Evolutionary conservation across 352 stramenopile species (phyloP).

Genomic region (Peronospora destructor): DNA sequence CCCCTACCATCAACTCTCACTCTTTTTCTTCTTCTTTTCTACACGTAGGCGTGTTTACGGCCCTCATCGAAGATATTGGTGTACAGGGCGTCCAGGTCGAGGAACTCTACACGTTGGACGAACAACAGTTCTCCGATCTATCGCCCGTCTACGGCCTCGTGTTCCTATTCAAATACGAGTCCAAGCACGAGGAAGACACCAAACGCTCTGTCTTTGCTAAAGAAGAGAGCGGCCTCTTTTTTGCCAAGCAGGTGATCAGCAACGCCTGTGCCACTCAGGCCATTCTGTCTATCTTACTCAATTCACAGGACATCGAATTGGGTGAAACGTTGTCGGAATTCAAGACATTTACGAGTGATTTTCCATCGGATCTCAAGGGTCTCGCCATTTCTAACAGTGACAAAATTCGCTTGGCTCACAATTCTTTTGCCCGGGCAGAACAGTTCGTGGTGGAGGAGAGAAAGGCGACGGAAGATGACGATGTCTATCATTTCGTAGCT

Average conservation of each 20-base stretch:
- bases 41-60: slow-evolving; percentile 74
- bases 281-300: slow-evolving; percentile 95
- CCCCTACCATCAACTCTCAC: neutral
- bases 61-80: slow-evolving; percentile 91
- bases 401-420: slow-evolving; percentile 77
- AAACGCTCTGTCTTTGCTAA: slow-evolving; percentile 17
- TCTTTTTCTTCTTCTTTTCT: neutral
- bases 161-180: slow-evolving; percentile 94
- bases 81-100: slow-evolving; percentile 90
- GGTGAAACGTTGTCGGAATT: slow-evolving; percentile 64
- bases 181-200: slow-evolving; percentile 35
- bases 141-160: slow-evolving; percentile 89
- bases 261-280: slow-evolving; percentile 96
- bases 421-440: slow-evolving; percentile 74
- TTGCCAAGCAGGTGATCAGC: slow-evolving; percentile 93
- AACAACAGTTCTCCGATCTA: slow-evolving; percentile 66
- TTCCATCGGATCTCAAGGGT: slow-evolving; percentile 75
- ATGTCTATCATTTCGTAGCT: slow-evolving; percentile 97
- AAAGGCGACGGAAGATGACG: slow-evolving; percentile 78
- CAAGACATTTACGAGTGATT: slow-evolving; percentile 74
- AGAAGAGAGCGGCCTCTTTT: slow-evolving; percentile 84
- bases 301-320: slow-evolving; percentile 62
- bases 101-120: slow-evolving; percentile 91
- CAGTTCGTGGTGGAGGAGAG: slow-evolving; percentile 75
- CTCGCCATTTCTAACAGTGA: slow-evolving; percentile 85